phyloP scores from a whole-genome alignment of 257 asterid genomes.

The Gentiana dahurica region DNA sequence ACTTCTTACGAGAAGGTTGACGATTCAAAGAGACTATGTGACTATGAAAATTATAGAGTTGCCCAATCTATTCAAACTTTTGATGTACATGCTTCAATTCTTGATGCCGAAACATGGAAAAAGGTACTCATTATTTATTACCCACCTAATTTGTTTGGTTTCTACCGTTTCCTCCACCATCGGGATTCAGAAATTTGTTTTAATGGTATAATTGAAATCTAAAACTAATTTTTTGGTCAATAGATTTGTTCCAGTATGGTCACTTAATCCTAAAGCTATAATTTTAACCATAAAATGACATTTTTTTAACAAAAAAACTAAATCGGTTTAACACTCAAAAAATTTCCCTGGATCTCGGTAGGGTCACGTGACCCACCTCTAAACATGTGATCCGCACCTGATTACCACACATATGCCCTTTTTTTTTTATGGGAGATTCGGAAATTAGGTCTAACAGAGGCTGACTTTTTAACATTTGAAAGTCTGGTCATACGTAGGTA shows the following conservation, averaged over 20 bases:
- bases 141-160: background rate
- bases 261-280: background rate
- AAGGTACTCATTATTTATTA: conserved; percentile 31
- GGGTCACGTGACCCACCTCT: too few relatives aligned
- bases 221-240: background rate
- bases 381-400: too few relatives aligned
- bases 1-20: conserved; percentile 31
- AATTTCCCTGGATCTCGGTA: background rate
- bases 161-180: background rate
- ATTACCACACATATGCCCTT: too few relatives aligned
- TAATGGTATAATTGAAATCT: background rate
- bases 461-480: too few relatives aligned
- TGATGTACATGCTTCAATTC: conserved; percentile 33
- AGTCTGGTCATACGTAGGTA: too few relatives aligned
- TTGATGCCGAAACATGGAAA: conserved; percentile 40
- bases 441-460: too few relatives aligned
- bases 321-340: background rate
- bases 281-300: background rate
- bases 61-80: conserved; percentile 33
- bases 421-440: too few relatives aligned
- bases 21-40: conserved; percentile 18
- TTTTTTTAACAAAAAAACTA: too few relatives aligned
- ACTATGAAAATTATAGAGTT: conserved; percentile 11
- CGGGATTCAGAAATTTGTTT: background rate
- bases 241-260: background rate